Conservation (phyloP, 495 filamentous ascomycete genomes). For the Chaetomidium leptoderma region DNA sequence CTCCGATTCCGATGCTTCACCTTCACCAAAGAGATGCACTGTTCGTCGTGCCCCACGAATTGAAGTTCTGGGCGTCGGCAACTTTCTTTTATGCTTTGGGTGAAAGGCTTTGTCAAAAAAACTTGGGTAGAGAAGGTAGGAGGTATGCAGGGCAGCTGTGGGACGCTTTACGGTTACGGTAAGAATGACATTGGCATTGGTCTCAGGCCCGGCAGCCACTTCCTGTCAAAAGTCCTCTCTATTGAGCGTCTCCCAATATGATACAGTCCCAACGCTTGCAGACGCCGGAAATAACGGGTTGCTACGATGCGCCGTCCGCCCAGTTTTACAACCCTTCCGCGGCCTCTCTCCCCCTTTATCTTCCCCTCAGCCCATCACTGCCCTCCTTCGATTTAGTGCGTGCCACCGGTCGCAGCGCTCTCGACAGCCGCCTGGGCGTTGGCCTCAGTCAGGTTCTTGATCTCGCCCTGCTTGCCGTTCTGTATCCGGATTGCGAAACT, state of each 20-base stretch:
- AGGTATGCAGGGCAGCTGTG: no score
- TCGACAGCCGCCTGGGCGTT: slow-evolving; percentile 61
- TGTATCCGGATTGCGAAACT: slow-evolving; percentile 39
- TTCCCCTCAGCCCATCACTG: background rate
- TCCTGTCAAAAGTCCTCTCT: slow-evolving; percentile 18
- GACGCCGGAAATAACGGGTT: slow-evolving; percentile 5
- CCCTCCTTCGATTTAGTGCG: slow-evolving; percentile 2
- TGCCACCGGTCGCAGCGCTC: slow-evolving; percentile 28
- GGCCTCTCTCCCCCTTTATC: background rate
- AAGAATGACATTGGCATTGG: no score
- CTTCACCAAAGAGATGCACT: background rate
- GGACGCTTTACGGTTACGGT: no score
- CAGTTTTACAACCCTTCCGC: background rate
- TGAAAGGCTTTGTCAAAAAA: no score
- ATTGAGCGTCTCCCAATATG: slow-evolving; percentile 28
- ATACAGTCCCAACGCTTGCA: slow-evolving; percentile 23
- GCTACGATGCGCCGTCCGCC: background rate
- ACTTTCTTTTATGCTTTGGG: no score
- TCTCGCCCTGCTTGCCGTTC: slow-evolving; percentile 95
- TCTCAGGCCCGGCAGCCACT: background rate
- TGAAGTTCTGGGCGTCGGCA: background rate
- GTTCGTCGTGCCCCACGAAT: background rate
- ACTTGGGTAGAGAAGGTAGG: no score
- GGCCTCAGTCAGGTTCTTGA: slow-evolving; percentile 66
- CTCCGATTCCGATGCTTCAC: background rate